These are phyloP conservation scores for Pythium dissimile DNA, from an alignment of 352 stramenopile genomes.

Conservation along the genomic window DNA sequence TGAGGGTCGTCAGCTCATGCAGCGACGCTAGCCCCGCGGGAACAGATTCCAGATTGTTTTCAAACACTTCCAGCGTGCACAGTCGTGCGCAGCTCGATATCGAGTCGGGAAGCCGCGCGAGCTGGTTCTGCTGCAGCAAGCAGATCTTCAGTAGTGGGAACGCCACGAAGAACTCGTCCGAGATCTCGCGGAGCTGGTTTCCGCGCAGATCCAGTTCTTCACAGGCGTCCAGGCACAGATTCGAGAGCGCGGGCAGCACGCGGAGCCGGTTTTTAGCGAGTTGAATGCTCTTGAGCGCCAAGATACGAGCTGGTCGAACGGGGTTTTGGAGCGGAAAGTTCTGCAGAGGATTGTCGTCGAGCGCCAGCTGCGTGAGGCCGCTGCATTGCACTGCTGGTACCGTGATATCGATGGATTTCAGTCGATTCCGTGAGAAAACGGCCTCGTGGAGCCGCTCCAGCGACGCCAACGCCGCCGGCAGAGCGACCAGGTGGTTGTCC, in stretches of 20 bases:
- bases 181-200: conserved; percentile 44
- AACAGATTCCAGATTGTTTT: conserved; percentile 41
- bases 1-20: conserved; percentile 32
- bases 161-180: conserved; percentile 33
- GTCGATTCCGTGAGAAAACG: conserved; percentile 36
- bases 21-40: conserved; percentile 28
- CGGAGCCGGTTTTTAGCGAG: conserved; percentile 22
- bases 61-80: conserved; percentile 40
- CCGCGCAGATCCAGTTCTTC: conserved; percentile 42
- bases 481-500: conserved; percentile 35
- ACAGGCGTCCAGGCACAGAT: conserved; percentile 27
- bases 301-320: background rate
- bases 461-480: conserved; percentile 24
- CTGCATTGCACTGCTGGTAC: conserved; percentile 9
- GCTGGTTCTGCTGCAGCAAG: conserved; percentile 39
- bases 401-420: conserved; percentile 16
- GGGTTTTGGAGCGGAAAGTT: conserved; percentile 17
- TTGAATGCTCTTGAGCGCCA: conserved; percentile 4
- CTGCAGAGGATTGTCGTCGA: conserved; percentile 45
- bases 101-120: conserved; percentile 29
- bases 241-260: conserved; percentile 10
- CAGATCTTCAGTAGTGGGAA: conserved; percentile 37
- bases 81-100: conserved; percentile 32
- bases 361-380: conserved; percentile 11
- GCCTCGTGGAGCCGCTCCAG: conserved; percentile 25